A percentile compares a stretch with the other conserved stretches of the same genome.
phyloP scores from a whole-genome alignment of 2,329 filamentous ascomycete genomes.

The Verticillium klebahnii region DNA sequence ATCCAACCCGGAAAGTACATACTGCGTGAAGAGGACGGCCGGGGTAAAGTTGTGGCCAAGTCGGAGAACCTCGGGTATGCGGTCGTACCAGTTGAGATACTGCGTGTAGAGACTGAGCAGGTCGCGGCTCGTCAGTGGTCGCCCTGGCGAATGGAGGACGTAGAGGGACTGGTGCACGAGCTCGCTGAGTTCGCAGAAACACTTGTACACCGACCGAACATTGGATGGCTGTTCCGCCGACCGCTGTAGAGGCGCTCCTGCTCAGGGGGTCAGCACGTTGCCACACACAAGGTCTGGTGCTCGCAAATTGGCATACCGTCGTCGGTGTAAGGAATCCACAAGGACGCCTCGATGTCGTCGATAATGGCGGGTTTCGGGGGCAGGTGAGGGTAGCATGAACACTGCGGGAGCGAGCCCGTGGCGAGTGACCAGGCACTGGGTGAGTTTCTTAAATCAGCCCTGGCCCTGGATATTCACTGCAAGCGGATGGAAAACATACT shows the following conservation, averaged over 20 bases:
- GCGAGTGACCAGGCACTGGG: slow-evolving; percentile 60
- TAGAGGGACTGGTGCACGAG: slow-evolving; percentile 68
- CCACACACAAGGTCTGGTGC: not conserved
- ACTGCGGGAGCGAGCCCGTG: slow-evolving; percentile 57
- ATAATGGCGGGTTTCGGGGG: slow-evolving; percentile 58
- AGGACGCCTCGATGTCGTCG: slow-evolving; percentile 52
- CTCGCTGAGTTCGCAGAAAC: slow-evolving; percentile 69
- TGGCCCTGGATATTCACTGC: too few relatives aligned
- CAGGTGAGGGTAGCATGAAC: slow-evolving; percentile 50
- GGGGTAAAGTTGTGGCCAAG: slow-evolving; percentile 67
- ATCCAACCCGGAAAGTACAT: slow-evolving; percentile 29
- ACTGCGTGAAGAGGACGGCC: slow-evolving; percentile 71
- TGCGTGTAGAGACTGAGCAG: slow-evolving; percentile 61
- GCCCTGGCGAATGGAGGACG: slow-evolving; percentile 66
- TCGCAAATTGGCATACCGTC: slow-evolving; percentile 38
- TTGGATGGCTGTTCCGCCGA: slow-evolving; percentile 61
- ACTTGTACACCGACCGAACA: slow-evolving; percentile 62
- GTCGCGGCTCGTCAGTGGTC: slow-evolving; percentile 58
- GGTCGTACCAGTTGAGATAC: slow-evolving; percentile 68
- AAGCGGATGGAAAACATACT: slow-evolving; percentile 39
- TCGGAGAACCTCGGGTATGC: slow-evolving; percentile 58
- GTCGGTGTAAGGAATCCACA: slow-evolving; percentile 56
- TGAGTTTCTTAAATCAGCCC: not conserved
- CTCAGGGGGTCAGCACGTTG: not conserved
- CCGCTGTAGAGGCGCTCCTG: slow-evolving; percentile 48